phyloP scores from a whole-genome alignment of 441 rosid species.

The Pelargonium cotyledonis region DNA sequence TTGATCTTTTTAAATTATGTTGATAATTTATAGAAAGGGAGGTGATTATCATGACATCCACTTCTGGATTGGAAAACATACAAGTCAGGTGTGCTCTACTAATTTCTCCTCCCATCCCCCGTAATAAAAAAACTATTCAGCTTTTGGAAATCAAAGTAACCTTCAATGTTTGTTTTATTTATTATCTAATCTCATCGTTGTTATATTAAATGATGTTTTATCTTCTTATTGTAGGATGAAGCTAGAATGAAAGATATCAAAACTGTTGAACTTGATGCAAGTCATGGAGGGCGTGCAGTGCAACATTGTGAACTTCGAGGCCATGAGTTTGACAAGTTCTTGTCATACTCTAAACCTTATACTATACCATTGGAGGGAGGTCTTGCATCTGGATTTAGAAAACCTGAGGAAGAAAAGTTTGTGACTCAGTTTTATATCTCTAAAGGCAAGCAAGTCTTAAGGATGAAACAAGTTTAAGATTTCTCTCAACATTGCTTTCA shows the following conservation, averaged over 20 bases:
- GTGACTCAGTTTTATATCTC: too few species aligned
- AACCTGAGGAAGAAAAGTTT: slow-evolving; percentile 74
- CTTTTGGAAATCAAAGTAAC: background rate
- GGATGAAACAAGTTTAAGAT: slow-evolving; percentile 81
- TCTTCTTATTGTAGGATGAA: slow-evolving; percentile 56
- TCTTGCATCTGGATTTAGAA: slow-evolving; percentile 86
- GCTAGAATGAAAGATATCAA: slow-evolving; percentile 96
- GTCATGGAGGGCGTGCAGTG: slow-evolving; percentile 96
- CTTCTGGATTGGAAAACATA: slow-evolving; percentile 98
- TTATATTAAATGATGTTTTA: background rate
- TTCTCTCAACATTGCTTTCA: background rate
- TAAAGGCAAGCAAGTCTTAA: too few species aligned
- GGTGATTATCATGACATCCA: slow-evolving; percentile 89
- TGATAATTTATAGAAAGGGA: slow-evolving; percentile 76
- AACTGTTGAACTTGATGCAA: slow-evolving; percentile 91
- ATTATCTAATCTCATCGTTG: background rate
- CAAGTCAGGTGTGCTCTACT: slow-evolving; percentile 68
- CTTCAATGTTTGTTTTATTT: too few species aligned
- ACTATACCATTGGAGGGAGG: slow-evolving; percentile 95
- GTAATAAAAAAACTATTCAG: background rate
- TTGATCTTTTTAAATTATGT: slow-evolving; percentile 16
- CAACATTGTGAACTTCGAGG: slow-evolving; percentile 97
- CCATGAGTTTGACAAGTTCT: too few species aligned
- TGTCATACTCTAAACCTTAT: slow-evolving; percentile 95
- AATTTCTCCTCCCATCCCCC: background rate